Base-by-base conservation (phyloP, 2,329 filamentous ascomycete genomes). In the Colletotrichum tanaceti region DNA sequence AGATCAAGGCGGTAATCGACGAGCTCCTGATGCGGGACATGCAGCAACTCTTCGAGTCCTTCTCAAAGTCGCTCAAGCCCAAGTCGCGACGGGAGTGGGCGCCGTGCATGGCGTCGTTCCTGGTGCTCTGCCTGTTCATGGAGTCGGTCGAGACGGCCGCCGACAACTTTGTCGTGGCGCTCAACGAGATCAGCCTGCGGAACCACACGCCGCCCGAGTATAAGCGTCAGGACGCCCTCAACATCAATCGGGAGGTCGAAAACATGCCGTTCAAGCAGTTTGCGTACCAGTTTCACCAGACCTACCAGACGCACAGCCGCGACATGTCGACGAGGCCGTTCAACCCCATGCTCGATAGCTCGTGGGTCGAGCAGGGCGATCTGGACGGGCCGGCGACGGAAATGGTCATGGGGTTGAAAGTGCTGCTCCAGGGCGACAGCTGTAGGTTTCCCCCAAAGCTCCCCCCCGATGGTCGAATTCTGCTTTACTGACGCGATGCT, bases 231-330 rank as follows among this genome's bases (percentile, higher is more conserved):
- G 79, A 81, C 39, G 85, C 84, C n/a, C 77, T 86, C 52, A 76
- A 78, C 7, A 76, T 84, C 38, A 86, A 83, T 76, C 76, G 76
- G 38, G 83, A 86, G 73, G 80, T 89, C 54, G 86, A 89, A 74
- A 86, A 87, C 71, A 79, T 88, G 79, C 86, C 86, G 0, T 89
- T 89, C 73, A 85, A 83, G 76, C 86, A 89, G 76, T 87, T 89
- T 73, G 85, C 84, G 4, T 87, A 85, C 71, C 86, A 87, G 76
- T 89, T 89, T 74, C 86, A 89, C 75, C 82, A 87, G 73, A 81
- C 87, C 64, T 89, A 87, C 73, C 85, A 87, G 78, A 88, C 86
- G 22, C 85, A 87, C 74, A 81, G 79, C 63, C 80, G 79, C 71
- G 84, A 87, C 70, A 79, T 79, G 4, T 81, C 81, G 50, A 75